These are phyloP conservation scores for Arabidopsis suecica DNA, from an alignment of 345 rosid species.

Conservation along the genomic window DNA sequence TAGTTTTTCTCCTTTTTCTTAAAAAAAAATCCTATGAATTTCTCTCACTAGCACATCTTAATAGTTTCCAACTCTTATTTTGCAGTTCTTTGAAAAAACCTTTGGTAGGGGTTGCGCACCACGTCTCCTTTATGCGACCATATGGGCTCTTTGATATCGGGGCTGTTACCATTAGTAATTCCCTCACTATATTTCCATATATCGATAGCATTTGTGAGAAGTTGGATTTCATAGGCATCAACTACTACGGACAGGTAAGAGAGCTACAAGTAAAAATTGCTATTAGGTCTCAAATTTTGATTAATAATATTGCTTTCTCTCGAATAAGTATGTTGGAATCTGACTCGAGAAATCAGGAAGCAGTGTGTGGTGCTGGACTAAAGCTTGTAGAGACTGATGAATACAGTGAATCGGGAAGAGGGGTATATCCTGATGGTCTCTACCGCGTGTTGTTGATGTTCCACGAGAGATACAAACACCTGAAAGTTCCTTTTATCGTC, in stretches of 20 bases:
- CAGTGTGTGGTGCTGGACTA: constrained; percentile 75
- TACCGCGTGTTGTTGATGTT: constrained; percentile 74
- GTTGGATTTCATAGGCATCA: constrained; percentile 90
- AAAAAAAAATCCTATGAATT: background rate
- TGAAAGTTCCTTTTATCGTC: constrained; percentile 79
- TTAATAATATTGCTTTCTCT: constrained; percentile 8
- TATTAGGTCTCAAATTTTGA: constrained; percentile 15
- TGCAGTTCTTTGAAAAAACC: constrained; percentile 41
- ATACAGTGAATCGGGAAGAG: constrained; percentile 98
- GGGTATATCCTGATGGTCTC: constrained; percentile 94
- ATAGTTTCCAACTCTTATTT: constrained; percentile 28
- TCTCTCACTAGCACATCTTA: constrained; percentile 5
- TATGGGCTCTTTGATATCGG: constrained; percentile 89
- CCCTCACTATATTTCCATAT: constrained; percentile 75
- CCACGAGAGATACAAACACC: constrained; percentile 83
- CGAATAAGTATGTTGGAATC: constrained; percentile 14
- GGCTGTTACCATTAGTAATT: constrained; percentile 75
- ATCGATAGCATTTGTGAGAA: constrained; percentile 73
- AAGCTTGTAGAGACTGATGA: constrained; percentile 92
- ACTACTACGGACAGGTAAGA: constrained; percentile 93
- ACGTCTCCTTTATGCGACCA: constrained; percentile 90
- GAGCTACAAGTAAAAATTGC: constrained; percentile 1
- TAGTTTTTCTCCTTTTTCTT: constrained; percentile 6
- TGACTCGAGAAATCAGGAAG: constrained; percentile 66
- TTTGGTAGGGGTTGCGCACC: constrained; percentile 87